Evolutionary conservation across 1,284 basidiomycete species (phyloP).

Genomic region (Exobasidium cylindrosporum): DNA sequence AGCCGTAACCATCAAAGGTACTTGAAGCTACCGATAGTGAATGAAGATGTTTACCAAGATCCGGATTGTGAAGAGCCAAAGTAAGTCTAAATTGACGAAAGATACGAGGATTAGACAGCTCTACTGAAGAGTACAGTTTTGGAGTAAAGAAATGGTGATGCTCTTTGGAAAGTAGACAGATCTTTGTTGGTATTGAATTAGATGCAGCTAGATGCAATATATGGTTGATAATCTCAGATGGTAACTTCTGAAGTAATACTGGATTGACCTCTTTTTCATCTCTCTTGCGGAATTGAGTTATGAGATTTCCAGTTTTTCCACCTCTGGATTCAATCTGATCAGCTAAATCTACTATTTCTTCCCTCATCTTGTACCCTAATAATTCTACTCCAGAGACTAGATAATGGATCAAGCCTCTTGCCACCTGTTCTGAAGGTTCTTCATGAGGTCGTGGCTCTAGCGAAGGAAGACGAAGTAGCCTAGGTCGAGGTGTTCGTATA

Average conservation of each 20-base stretch:
- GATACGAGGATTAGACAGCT: constrained; percentile 22
- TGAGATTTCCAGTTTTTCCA: background rate
- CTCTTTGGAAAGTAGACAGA: constrained; percentile 29
- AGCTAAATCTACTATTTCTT: background rate
- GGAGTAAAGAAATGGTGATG: constrained; percentile 30
- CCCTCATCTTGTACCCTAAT: background rate
- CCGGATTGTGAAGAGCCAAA: constrained; percentile 37
- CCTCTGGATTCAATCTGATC: background rate
- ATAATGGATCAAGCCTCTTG: background rate
- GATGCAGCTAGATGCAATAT: constrained; percentile 31
- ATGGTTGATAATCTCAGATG: constrained; percentile 28
- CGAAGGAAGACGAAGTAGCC: background rate
- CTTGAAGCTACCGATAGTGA: constrained; percentile 27
- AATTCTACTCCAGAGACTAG: background rate
- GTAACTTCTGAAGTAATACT: constrained; percentile 14
- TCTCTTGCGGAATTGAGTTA: background rate
- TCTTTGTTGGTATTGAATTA: constrained; percentile 23
- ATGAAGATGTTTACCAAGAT: constrained; percentile 23
- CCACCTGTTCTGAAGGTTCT: background rate
- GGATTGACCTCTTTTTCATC: background rate
- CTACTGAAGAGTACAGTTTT: constrained; percentile 29
- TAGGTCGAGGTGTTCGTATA: background rate
- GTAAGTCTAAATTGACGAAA: constrained; percentile 33
- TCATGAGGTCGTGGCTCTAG: background rate
- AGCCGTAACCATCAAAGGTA: constrained; percentile 34